These are phyloP conservation scores for Sclerotinia spermophila DNA, from an alignment of 2,329 filamentous ascomycete genomes.

Conservation along the genomic window DNA sequence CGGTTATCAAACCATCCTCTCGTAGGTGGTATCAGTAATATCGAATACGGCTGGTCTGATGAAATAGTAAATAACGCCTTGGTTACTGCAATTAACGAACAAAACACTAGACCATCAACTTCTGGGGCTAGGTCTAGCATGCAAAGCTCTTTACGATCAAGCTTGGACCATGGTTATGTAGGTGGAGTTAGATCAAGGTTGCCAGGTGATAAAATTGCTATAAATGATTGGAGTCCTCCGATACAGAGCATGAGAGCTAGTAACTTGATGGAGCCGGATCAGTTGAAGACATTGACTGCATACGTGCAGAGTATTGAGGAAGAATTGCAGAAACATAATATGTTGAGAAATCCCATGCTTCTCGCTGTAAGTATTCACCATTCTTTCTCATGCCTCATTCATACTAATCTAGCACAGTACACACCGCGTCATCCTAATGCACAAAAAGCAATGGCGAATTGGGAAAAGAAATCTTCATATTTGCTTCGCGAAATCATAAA, in stretches of 20 bases:
- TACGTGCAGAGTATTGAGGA: constrained; percentile 86
- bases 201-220: constrained; percentile 77
- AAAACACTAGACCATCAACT: constrained; percentile 34
- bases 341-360: constrained; percentile 80
- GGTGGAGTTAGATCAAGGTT: constrained; percentile 51
- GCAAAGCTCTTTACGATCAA: constrained; percentile 59
- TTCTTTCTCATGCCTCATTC: too few relatives aligned
- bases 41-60: constrained; percentile 97
- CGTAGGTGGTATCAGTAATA: constrained; percentile 88
- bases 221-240: constrained; percentile 86
- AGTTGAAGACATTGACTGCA: constrained; percentile 66
- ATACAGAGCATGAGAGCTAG: constrained; percentile 87
- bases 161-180: constrained; percentile 45
- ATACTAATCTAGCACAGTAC: constrained; percentile 49
- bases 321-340: constrained; percentile 83
- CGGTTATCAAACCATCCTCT: constrained; percentile 90
- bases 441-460: constrained; percentile 85
- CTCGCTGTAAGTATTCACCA: constrained; percentile 57
- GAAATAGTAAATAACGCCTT: constrained; percentile 58
- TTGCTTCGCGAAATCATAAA: constrained; percentile 92
- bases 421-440: constrained; percentile 79
- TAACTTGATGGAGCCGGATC: constrained; percentile 72
- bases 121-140: constrained; percentile 40
- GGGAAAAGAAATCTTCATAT: constrained; percentile 94
- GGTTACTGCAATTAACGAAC: constrained; percentile 51